phyloP scores from a whole-genome alignment of 2,329 filamentous ascomycete genomes.

The Mycogone perniciosa region DNA sequence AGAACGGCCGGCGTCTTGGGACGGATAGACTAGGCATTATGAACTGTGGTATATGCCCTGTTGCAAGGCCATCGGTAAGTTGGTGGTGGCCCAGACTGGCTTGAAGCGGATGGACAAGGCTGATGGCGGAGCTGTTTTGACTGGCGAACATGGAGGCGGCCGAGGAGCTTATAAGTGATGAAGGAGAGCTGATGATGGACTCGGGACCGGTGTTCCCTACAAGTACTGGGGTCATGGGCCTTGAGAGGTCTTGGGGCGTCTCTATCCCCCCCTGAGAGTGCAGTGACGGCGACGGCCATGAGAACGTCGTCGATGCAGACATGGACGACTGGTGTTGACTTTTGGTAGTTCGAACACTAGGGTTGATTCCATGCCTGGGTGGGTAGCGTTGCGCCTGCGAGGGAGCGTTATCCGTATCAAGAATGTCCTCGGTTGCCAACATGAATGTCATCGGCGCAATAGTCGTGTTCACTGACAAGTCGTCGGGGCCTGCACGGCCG shows the following conservation, averaged over 20 bases:
- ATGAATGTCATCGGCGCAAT: slow-evolving; percentile 27
- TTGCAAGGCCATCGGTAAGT: background rate
- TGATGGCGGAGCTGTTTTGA: slow-evolving; percentile 20
- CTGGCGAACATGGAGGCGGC: slow-evolving; percentile 35
- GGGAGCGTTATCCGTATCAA: slow-evolving; percentile 16
- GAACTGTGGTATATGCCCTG: slow-evolving; percentile 58
- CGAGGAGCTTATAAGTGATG: slow-evolving; percentile 47
- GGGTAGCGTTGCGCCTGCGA: slow-evolving; percentile 3
- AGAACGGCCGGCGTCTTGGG: slow-evolving; percentile 84
- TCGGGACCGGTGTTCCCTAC: slow-evolving; percentile 21
- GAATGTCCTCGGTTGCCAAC: slow-evolving; percentile 30
- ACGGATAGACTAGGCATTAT: slow-evolving; percentile 96
- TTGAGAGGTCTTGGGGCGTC: slow-evolving; percentile 17
- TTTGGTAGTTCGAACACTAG: background rate
- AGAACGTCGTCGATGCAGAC: slow-evolving; percentile 9
- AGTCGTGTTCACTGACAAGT: slow-evolving; percentile 13
- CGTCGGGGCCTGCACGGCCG: slow-evolving; percentile 11
- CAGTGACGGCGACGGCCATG: slow-evolving; percentile 10
- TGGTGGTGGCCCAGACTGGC: slow-evolving; percentile 15
- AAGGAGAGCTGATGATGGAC: slow-evolving; percentile 40
- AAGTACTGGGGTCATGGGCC: slow-evolving; percentile 23
- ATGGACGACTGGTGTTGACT: slow-evolving; percentile 7
- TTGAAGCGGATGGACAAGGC: slow-evolving; percentile 17
- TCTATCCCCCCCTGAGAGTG: slow-evolving; percentile 11
- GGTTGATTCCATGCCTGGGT: slow-evolving; percentile 2